Evolutionary conservation across 345 rosid genomes (phyloP).

Genomic region (Odontarrhena argentea): DNA sequence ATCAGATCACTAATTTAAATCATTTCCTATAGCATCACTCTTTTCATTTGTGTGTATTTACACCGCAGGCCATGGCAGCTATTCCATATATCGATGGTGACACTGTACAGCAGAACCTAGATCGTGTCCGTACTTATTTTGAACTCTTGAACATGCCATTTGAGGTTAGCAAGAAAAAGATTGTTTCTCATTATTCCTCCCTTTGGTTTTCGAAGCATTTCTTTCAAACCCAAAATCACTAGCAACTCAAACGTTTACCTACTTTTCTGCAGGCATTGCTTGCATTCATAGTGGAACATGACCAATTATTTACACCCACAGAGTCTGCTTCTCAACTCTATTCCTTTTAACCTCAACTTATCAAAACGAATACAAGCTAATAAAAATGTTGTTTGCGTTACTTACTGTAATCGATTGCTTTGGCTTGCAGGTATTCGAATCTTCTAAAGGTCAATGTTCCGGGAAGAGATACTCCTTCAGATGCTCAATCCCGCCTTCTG

Average conservation of each 20-base stretch:
- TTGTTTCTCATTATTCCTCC: slow-evolving; percentile 8
- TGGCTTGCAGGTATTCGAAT: slow-evolving; percentile 64
- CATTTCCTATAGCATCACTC: not conserved
- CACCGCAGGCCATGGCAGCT: slow-evolving; percentile 81
- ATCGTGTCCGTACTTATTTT: slow-evolving; percentile 83
- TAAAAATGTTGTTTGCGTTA: not conserved
- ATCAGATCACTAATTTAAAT: not conserved
- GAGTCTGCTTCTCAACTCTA: slow-evolving; percentile 56
- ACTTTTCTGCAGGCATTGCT: slow-evolving; percentile 68
- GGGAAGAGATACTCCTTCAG: slow-evolving; percentile 82
- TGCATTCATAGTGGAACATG: slow-evolving; percentile 81
- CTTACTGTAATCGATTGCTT: not conserved
- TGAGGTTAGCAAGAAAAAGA: slow-evolving; percentile 55
- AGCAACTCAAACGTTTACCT: slow-evolving; percentile 5
- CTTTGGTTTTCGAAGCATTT: slow-evolving; percentile 3
- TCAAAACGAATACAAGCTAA: slow-evolving; percentile 11
- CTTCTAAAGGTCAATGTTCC: slow-evolving; percentile 82
- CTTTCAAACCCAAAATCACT: not conserved
- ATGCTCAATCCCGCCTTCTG: slow-evolving; percentile 68
- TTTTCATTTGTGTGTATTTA: slow-evolving; percentile 21
- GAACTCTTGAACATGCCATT: slow-evolving; percentile 95
- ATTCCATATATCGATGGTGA: slow-evolving; percentile 84
- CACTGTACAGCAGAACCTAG: slow-evolving; percentile 71
- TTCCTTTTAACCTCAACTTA: not conserved
- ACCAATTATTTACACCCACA: slow-evolving; percentile 58